These are phyloP conservation scores for Bassia scoparia DNA, from an alignment of 148 eudicot genomes.

Conservation along the genomic window DNA sequence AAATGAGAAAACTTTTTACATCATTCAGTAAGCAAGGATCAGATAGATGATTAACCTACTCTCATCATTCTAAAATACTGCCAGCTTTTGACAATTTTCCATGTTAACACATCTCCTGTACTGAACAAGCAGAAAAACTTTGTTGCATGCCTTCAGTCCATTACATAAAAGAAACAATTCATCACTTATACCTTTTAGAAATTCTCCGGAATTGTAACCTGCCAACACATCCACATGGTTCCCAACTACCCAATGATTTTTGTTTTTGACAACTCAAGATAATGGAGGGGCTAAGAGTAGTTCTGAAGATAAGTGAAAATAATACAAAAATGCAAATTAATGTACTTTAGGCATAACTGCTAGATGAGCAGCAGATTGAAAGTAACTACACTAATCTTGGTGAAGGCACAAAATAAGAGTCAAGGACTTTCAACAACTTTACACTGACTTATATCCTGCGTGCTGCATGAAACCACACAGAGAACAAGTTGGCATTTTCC, in stretches of 20 bases:
- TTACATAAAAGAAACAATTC: neutral
- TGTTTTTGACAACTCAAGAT: too few relatives aligned
- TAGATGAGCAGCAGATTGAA: too few relatives aligned
- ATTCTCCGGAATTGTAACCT: neutral
- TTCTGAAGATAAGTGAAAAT: too few relatives aligned
- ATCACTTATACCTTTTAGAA: neutral
- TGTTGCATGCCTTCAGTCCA: neutral
- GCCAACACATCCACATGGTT: too few relatives aligned
- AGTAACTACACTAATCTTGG: neutral
- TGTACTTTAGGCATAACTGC: too few relatives aligned
- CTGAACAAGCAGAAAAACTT: conserved; percentile 33
- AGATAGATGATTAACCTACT: conserved; percentile 45
- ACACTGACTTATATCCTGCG: neutral
- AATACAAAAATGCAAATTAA: too few relatives aligned
- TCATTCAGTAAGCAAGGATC: neutral
- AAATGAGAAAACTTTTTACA: neutral
- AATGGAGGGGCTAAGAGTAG: too few relatives aligned
- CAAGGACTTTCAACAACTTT: neutral
- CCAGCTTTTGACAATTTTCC: conserved; percentile 91
- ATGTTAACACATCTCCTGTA: conserved; percentile 87
- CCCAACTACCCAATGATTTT: too few relatives aligned
- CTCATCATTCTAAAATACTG: conserved; percentile 89
- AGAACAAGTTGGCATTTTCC: neutral
- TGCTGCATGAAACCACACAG: neutral
- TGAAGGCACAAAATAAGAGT: neutral